Conservation (phyloP, 2,329 filamentous ascomycete species). For the Raffaelea albimanens region DNA sequence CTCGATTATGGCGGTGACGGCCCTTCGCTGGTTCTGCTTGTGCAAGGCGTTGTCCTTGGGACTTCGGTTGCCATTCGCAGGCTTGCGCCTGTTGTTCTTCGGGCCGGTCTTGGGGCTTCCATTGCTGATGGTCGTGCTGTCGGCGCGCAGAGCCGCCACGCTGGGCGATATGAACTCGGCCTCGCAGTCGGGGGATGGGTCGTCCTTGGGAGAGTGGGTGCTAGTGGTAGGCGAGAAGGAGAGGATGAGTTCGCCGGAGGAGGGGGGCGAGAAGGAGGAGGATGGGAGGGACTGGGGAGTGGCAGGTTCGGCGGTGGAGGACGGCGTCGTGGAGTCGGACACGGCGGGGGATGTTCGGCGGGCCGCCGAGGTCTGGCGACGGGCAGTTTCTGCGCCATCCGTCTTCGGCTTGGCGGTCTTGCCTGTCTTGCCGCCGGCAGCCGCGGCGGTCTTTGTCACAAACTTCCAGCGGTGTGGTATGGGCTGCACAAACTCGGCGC, state of each 20-base stretch:
- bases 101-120: neutral
- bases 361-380: neutral
- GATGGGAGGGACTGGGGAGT: neutral
- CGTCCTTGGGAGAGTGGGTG: neutral
- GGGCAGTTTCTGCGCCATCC: neutral
- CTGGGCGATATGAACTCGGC: constrained; percentile 3
- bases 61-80: neutral
- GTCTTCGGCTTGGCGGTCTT: constrained; percentile 3
- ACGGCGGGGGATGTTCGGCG: constrained; percentile 1
- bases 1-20: constrained; percentile 1
- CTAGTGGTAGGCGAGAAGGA: constrained; percentile 3
- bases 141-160: neutral
- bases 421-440: neutral
- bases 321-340: neutral
- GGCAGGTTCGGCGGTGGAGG: too few relatives aligned
- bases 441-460: constrained; percentile 12
- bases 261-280: neutral
- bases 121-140: too few relatives aligned
- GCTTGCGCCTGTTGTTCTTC: neutral
- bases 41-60: neutral
- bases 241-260: neutral
- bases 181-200: constrained; percentile 6
- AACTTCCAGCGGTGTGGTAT: constrained; percentile 18
- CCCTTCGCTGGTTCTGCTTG: constrained; percentile 1
- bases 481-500: neutral